phyloP scores from a whole-genome alignment of 768 basidiomycete species.

The Pisolithus tinctorius region DNA sequence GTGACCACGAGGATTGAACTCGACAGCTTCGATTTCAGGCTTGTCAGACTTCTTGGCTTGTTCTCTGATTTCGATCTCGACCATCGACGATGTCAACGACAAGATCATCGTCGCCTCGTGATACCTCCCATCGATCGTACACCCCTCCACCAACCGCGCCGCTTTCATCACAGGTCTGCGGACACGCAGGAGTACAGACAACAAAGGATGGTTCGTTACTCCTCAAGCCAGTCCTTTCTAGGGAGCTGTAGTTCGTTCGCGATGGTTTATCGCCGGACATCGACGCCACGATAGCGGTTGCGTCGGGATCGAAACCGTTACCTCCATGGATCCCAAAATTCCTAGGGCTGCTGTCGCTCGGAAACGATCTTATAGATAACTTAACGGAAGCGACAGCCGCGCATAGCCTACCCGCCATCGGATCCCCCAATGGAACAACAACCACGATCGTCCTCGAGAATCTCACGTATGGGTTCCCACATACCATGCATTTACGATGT shows the following conservation, averaged over 20 bases:
- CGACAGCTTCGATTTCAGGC: no score
- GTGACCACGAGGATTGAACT: no score
- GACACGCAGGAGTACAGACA: slow-evolving; percentile 67
- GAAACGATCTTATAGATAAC: slow-evolving; percentile 34
- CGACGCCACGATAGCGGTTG: no score
- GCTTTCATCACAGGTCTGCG: slow-evolving; percentile 69
- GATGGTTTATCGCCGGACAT: no score
- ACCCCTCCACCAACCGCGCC: slow-evolving; percentile 24
- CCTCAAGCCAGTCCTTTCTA: slow-evolving; percentile 64
- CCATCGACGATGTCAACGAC: no score
- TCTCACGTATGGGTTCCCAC: slow-evolving; percentile 57
- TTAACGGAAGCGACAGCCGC: slow-evolving; percentile 8
- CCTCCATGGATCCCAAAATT: slow-evolving; percentile 30
- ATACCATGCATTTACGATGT: slow-evolving; percentile 12
- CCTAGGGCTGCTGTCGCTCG: slow-evolving; percentile 72
- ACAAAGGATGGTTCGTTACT: slow-evolving; percentile 69
- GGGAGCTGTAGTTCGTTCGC: slow-evolving; percentile 42
- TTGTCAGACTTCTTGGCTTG: no score
- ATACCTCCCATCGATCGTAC: slow-evolving; percentile 1
- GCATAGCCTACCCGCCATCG: no score
- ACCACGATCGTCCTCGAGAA: slow-evolving; percentile 87
- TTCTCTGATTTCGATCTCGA: no score
- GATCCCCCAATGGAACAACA: slow-evolving; percentile 39
- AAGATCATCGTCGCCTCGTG: no score
- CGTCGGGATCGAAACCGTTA: no score